Evolutionary conservation across 306 rosid genomes (phyloP), one percentile per base, ranked within the genome.

Genomic region (Carpinus viminea): DNA sequence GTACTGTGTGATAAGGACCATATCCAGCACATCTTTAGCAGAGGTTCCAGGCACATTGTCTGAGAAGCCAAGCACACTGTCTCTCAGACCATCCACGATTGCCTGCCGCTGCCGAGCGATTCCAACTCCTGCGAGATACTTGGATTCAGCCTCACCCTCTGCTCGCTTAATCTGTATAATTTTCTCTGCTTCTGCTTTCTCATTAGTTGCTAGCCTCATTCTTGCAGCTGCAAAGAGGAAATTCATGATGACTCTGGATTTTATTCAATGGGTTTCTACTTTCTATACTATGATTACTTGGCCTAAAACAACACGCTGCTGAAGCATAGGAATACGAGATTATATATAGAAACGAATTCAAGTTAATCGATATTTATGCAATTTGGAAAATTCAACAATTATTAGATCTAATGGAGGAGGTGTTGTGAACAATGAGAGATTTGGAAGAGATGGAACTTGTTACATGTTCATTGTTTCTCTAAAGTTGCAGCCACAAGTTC

Each of bases 71-170:
- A 89, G 89, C 43, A 90, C 94, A 1, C 94, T 84, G 79, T 88
- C 93, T 69, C 90, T 84, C 68, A 92, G 70, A 18, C 97, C 94
- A 4, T 92, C 94, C 48, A 92, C 93, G 8, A 92, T 88, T 20
- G 96, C 96, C 80, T 89, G 96, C 12, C 91, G 91, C 76, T 92
- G 91, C 11, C 93, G 85, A 21, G 94, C 94, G 10, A 91, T 87
- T 61, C 96, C 96, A 11, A 91, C 87, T 54, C 93, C 92, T 4
- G 92, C 79, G 81, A 89, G 85, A 64, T 91, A 91, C 50, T 89
- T 91, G 75, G 96, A 79, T 66, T 91, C 96, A 0, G 93, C 91
- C 71, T 89, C 93, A 79, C 91, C 96, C 69, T 89, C 97, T 0
- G 97, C 97, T 79, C 75, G 80, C 86, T 92, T 90, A 52, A 92